Conservation (phyloP, 495 filamentous ascomycete species). For the Tirmania nivea region DNA sequence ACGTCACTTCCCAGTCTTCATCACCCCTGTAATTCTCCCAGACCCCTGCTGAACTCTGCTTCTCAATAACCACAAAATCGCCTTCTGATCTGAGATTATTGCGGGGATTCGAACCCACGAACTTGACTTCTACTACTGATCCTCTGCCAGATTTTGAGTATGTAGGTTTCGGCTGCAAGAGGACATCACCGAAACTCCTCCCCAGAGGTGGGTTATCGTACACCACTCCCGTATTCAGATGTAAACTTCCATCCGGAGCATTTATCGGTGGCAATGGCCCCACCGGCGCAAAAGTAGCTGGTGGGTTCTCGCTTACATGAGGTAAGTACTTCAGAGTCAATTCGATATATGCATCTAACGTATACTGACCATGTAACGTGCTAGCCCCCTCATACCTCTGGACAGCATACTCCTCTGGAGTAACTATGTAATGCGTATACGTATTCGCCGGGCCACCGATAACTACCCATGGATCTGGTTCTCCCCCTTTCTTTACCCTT, state of each 20-base stretch:
- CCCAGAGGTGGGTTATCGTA: constrained; percentile 50
- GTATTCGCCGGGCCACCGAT: constrained; percentile 87
- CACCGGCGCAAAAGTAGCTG: constrained; percentile 25
- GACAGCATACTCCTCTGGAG: constrained; percentile 70
- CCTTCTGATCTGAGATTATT: constrained; percentile 63
- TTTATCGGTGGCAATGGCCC: constrained; percentile 64
- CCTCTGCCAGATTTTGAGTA: constrained; percentile 30
- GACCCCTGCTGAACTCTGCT: constrained; percentile 22
- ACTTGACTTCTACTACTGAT: constrained; percentile 22
- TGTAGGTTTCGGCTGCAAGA: constrained; percentile 16
- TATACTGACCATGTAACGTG: constrained; percentile 85
- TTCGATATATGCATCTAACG: constrained; percentile 76
- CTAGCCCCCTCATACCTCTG: constrained; percentile 93
- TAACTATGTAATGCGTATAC: constrained; percentile 91
- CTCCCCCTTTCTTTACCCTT: constrained; percentile 5
- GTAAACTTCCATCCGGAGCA: constrained; percentile 44
- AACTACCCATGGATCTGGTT: constrained; percentile 25
- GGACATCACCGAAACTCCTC: constrained; percentile 54
- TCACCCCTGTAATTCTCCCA: constrained; percentile 57
- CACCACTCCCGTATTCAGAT: constrained; percentile 62
- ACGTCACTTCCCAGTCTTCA: constrained; percentile 60
- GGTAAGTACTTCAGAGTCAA: constrained; percentile 50
- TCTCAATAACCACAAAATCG: constrained; percentile 63
- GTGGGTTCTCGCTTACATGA: constrained; percentile 34
- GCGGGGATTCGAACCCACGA: constrained; percentile 76